Evolutionary conservation across 441 rosid species (phyloP).

Genomic region (Adansonia grandidieri): DNA sequence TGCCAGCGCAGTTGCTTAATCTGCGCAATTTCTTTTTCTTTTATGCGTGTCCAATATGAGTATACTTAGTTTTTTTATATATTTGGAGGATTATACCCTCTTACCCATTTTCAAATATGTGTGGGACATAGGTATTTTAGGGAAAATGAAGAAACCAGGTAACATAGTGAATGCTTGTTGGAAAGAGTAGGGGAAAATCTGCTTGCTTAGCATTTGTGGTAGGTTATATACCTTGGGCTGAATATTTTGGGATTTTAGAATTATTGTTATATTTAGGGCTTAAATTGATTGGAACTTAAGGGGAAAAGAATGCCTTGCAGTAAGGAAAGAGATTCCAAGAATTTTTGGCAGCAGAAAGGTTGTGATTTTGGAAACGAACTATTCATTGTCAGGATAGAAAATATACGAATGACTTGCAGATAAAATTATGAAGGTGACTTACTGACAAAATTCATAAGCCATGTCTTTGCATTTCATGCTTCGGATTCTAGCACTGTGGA

Average conservation of each 20-base stretch:
- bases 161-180: not conserved
- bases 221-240: not conserved
- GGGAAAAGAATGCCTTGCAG: not conserved
- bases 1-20: not conserved
- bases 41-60: not conserved
- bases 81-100: not conserved
- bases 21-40: not conserved
- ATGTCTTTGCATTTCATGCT: constrained; percentile 2
- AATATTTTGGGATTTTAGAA: not conserved
- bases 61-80: too few relatives aligned
- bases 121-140: not conserved
- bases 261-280: not conserved
- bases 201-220: not conserved
- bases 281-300: not conserved
- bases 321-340: constrained; percentile 4
- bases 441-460: not conserved
- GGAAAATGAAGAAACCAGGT: not conserved
- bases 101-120: not conserved
- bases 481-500: not conserved
- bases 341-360: not conserved
- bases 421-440: not conserved
- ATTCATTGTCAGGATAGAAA: not conserved
- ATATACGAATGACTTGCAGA: too few relatives aligned
- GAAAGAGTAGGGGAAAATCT: not conserved
- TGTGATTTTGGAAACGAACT: not conserved